Evolutionary conservation across 768 basidiomycete genomes (phyloP), one percentile per base, ranked within the genome.

Genomic region (Tylopilus subfusipes): DNA sequence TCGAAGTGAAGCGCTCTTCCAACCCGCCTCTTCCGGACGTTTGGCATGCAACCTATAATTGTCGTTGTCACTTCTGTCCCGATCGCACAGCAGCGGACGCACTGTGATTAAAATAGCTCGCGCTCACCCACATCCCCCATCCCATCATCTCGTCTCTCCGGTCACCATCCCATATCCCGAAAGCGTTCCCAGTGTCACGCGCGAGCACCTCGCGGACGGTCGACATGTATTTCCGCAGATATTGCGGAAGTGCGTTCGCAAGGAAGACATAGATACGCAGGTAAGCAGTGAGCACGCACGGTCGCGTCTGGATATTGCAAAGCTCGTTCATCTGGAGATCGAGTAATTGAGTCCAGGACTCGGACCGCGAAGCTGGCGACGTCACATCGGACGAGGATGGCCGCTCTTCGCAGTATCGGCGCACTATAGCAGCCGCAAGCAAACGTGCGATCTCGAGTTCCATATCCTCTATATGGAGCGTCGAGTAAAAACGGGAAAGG

Each of bases 81-180:
- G 12, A 47, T 14, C 21, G 14, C 31, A 12, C 39, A 16, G 40
- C 36, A 52, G 50, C 18, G 19, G n/a, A 62, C 69, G 43, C 38
- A 85, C 86, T 76, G 62, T 88, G 85, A 58, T 88, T 88, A 63
- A 86, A 88, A 68, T 82, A 85, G 19, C 84, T 84, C 1, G 78
- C 83, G 46, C 76, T 77, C 7, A 78, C 67, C 67, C 82, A 86
- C 57, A 85, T 73, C 5, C 78, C 82, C 79, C 82, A 88, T 22
- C 85, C 85, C 19, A 86, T 63, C 84, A 85, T 82, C 67, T 84
- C 83, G 46, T 72, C 55, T 71, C 69, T 52, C 67, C 67, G 29
- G 68, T 74, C 70, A 65, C 78, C 63, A 55, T 86, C 83, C 82
- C 82, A 87, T 43, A 88, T 78, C 16, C 85, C 86, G 55, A 88